phyloP scores from a whole-genome alignment of 257 asterid species.

The Ehretia macrophylla region DNA sequence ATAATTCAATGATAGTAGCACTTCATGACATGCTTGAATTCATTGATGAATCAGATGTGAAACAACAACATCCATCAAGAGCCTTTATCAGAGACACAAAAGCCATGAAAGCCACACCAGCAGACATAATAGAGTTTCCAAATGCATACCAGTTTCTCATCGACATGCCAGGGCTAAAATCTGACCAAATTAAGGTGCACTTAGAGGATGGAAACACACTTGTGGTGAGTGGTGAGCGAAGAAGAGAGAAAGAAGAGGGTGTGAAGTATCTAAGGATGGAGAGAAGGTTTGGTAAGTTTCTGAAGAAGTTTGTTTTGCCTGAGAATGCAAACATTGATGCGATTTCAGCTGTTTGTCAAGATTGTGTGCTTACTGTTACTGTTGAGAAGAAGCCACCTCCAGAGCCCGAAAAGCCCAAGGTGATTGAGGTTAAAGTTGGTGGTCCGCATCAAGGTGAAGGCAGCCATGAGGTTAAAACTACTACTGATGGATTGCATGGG shows the following conservation, averaged over 20 bases:
- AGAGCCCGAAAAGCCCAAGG: constrained; percentile 12
- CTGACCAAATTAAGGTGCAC: constrained; percentile 23
- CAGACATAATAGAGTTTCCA: constrained; percentile 28
- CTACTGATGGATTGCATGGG: not conserved
- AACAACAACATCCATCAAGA: constrained; percentile 9
- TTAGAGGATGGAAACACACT: constrained; percentile 25
- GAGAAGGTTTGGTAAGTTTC: constrained; percentile 21
- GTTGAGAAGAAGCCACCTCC: constrained; percentile 19
- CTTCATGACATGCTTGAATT: constrained; percentile 26
- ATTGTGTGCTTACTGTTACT: constrained; percentile 26
- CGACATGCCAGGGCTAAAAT: constrained; percentile 36
- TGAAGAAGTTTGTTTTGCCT: constrained; percentile 36
- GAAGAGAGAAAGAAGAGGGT: constrained; percentile 8
- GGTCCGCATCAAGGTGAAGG: not conserved
- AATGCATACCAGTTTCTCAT: constrained; percentile 17
- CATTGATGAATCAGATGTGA: constrained; percentile 6
- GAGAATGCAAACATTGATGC: constrained; percentile 21
- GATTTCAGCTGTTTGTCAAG: constrained; percentile 14
- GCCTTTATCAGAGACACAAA: constrained; percentile 22
- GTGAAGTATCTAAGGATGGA: constrained; percentile 27
- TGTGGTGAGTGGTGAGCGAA: constrained; percentile 28
- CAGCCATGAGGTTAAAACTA: not conserved
- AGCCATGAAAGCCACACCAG: constrained; percentile 30
- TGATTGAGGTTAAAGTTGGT: constrained; percentile 11
- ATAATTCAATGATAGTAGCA: constrained; percentile 13